Conservation (phyloP, 73 alveolate species). For the Tetrahymena thermophila region DNA sequence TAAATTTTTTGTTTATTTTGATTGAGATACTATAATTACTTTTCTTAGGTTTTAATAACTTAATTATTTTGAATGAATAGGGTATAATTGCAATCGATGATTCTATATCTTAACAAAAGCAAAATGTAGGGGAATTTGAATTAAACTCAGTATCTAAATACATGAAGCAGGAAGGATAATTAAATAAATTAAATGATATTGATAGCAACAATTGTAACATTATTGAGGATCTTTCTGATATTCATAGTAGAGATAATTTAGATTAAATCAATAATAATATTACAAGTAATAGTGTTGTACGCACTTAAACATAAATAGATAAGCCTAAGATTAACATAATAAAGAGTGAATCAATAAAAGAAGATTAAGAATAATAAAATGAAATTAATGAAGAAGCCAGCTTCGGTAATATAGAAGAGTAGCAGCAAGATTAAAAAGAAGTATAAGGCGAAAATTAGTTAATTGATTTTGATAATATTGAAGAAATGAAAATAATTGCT, state of each 20-base stretch:
- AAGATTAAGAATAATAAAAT: background rate
- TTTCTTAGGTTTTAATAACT: background rate
- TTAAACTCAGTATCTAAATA: background rate
- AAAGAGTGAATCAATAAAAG: background rate
- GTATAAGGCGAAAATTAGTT: background rate
- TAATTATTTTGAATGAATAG: background rate
- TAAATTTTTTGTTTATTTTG: background rate
- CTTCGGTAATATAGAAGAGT: background rate
- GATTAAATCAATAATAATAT: background rate
- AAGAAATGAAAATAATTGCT: background rate
- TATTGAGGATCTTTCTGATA: background rate
- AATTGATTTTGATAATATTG: background rate
- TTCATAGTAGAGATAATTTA: background rate
- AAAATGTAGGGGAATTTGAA: background rate
- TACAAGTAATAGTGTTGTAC: background rate
- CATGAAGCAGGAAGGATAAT: background rate
- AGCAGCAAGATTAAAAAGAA: background rate
- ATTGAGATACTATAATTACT: background rate
- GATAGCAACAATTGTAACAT: background rate
- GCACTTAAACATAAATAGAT: background rate
- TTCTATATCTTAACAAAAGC: background rate
- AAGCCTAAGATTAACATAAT: background rate
- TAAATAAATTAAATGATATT: background rate
- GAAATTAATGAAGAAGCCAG: background rate
- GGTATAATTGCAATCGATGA: background rate